These are phyloP conservation scores for Phytophthora ramorum DNA, from an alignment of 352 stramenopile genomes.

Conservation along the genomic window DNA sequence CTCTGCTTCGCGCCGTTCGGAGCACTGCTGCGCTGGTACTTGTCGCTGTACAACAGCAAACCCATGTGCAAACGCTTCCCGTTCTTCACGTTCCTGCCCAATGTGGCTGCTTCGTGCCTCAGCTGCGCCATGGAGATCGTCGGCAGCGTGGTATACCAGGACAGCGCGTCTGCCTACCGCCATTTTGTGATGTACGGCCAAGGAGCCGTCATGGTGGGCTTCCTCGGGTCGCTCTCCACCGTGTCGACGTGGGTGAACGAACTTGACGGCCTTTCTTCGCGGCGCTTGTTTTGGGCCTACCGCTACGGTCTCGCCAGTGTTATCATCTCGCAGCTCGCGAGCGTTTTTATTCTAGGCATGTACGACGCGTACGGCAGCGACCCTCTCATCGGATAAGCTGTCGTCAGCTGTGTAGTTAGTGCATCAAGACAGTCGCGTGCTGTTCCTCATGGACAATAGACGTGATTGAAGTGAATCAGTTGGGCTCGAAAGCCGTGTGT, in stretches of 20 bases:
- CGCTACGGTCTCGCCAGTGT: conserved; percentile 58
- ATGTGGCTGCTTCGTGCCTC: conserved; percentile 62
- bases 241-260: conserved; percentile 78
- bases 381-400: conserved; percentile 41
- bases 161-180: conserved; percentile 38
- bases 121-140: conserved; percentile 53
- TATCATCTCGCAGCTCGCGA: conserved; percentile 58
- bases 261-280: conserved; percentile 55
- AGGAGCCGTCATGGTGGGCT: conserved; percentile 54
- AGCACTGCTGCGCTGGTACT: conserved; percentile 60
- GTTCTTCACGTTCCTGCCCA: conserved; percentile 71
- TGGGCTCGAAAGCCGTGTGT: conserved; percentile 9
- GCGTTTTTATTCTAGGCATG: conserved; percentile 64
- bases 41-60: conserved; percentile 60
- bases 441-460: conserved; percentile 18
- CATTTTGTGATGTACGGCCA: conserved; percentile 56
- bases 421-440: conserved; percentile 7
- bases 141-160: conserved; percentile 38
- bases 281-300: conserved; percentile 58
- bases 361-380: conserved; percentile 48
- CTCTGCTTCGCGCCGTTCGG: conserved; percentile 69
- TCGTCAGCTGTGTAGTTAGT: conserved; percentile 29
- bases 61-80: conserved; percentile 62
- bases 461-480: conserved; percentile 10
- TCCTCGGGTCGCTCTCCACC: conserved; percentile 73